Evolutionary conservation across 768 basidiomycete genomes (phyloP).

Genomic region (Boletus rubropictus): DNA sequence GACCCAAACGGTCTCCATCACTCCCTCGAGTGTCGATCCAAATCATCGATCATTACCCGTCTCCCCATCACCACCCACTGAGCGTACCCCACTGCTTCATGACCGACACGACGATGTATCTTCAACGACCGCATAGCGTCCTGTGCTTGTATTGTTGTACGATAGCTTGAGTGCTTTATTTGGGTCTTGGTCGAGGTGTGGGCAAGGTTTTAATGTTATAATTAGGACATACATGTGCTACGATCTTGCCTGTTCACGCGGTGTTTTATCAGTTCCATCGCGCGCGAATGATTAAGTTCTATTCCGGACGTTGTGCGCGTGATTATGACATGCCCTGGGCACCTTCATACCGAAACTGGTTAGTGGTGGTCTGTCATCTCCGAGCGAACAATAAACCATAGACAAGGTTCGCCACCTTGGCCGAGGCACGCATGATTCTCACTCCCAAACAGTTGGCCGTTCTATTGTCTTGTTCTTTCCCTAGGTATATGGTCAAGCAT

Average conservation of each 20-base stretch:
- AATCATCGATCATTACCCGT: constrained; percentile 8
- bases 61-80: constrained; percentile 20
- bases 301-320: constrained; percentile 4
- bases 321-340: not conserved
- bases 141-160: constrained; percentile 23
- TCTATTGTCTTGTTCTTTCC: constrained; percentile 23
- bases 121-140: constrained; percentile 11
- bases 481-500: constrained; percentile 14
- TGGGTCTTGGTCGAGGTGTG: not conserved
- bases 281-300: constrained; percentile 18
- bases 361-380: constrained; percentile 7
- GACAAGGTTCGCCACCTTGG: constrained; percentile 26
- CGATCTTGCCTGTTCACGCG: constrained; percentile 4
- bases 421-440: constrained; percentile 27
- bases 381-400: constrained; percentile 24
- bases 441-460: constrained; percentile 14
- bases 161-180: constrained; percentile 13
- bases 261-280: constrained; percentile 15
- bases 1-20: constrained; percentile 8
- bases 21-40: constrained; percentile 1
- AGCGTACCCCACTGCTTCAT: constrained; percentile 32
- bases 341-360: constrained; percentile 8
- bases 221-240: constrained; percentile 11
- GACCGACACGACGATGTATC: constrained; percentile 11
- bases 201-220: not conserved